Base-by-base conservation (phyloP, 2,329 filamentous ascomycete species). In the Ophiostoma sp. region DNA sequence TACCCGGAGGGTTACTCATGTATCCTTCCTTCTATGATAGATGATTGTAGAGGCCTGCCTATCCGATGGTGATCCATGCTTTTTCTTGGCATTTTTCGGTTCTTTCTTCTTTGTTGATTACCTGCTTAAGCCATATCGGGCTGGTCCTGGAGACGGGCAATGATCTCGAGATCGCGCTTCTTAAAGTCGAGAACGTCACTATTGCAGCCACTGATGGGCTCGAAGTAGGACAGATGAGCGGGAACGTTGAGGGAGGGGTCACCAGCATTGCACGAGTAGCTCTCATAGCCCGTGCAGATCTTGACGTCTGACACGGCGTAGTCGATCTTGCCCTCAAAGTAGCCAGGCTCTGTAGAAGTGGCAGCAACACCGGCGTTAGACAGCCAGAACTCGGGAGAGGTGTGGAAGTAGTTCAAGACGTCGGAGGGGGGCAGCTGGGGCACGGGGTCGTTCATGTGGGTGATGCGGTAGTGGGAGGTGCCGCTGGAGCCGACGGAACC, bases 361-460 rank as follows among this genome's bases (percentile, higher is more conserved):
- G 70, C 74, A 65, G 71, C 74, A 16, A 75, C 71, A 2, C 66
- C 66, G 16, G 79, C 79, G 44, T 73, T 74, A 7, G 78, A 75
- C 47, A 89, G 79, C 82, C 85, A 91, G 78, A 87, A 91, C 80
- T 92, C 90, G 1, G 89, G 88, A 16, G 81, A 84, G n/a, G 85
- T 84, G 76, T 92, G 89, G 52, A 83, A 79, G 79, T 87, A 92
- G 45, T 84, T 84, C 66, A 89, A 16, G 5, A 63, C 76, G 63
- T 84, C 66, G 69, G 85, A 77, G 11, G 87, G 84, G 1, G 89
- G 89, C 49, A 93, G 80, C 60, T 86, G 83, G 0, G 90, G 87
- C 1, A 92, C 84, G 0, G 88, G 86, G 75, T 93, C 90, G 72
- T 84, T 79, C 58, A 77, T 77, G 77, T 92, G 89, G 1, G 89